Evolutionary conservation across 495 filamentous ascomycete genomes (phyloP), one percentile per base, ranked within the genome.

Genomic region (Staphylotrichum tortipilum): DNA sequence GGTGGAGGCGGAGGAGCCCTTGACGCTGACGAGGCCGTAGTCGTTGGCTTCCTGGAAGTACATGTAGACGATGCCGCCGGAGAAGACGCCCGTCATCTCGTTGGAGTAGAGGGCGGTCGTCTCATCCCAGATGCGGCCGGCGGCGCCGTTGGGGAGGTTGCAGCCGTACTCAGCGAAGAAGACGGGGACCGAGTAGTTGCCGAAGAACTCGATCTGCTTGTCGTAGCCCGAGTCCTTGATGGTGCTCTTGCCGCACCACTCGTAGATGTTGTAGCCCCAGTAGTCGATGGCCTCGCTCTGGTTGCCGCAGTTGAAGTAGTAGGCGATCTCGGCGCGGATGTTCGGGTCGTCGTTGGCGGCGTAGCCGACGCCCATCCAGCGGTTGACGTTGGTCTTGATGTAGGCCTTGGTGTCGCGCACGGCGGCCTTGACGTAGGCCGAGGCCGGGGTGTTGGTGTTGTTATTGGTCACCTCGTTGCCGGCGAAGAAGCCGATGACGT

Each of bases 81-180:
- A 94, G 80, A 87, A 91, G 40, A 95, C 88, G 12, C 58, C 60
- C 10, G 80, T 82, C 92, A 98, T 97, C 29, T 89, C 60, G 6
- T 72, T 53, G 2, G 85, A 85, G 66, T 85, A 98, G 4, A 98
- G 75, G 35, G 88, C 82, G 12, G 67, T 68, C n/a, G 95, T 89
- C 58, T 98, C 92, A 47, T 86, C 81, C 72, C 92, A 97, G 36
- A 73, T 68, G 62, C 92, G 87, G 17, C 83, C 85, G 15, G 72
- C 68, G 19, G 81, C 81, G 9, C 75, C 72, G 53, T 63, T 53
- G 26, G 64, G 65, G 11, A 53, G 57, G 71, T 95, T 97, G 78
- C 92, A 98, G 30, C 92, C 92, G 66, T 98, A 98, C 68, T 98
- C 92, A 47, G 92, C 89, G 66, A 97, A 96, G 81, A 98, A 98